Percentiles rank a stretch among this genome's conserved stretches.
Conservation (phyloP, 2,329 filamentous ascomycete species). For the Colletotrichum higginsianum region DNA sequence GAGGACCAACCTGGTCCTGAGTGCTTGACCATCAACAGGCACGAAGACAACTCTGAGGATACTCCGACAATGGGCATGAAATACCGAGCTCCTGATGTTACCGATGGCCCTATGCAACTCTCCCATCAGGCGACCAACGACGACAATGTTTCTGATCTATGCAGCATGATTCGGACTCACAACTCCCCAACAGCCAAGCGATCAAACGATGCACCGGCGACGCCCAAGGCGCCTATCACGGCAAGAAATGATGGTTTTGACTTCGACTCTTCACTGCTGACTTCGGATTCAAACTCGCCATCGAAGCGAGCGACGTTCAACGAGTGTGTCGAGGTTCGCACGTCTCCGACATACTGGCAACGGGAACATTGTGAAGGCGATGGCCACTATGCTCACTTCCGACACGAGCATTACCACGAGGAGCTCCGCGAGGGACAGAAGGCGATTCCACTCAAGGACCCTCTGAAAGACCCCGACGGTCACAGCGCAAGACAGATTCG, state of each 20-base stretch:
- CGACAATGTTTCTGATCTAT: neutral
- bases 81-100: constrained; percentile 5
- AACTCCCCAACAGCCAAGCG: neutral
- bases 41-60: neutral
- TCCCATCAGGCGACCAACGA: no score
- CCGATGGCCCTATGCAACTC: neutral
- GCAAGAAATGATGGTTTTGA: constrained; percentile 10
- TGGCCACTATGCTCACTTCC: constrained; percentile 27
- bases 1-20: neutral
- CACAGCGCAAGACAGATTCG: constrained; percentile 14
- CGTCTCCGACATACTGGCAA: constrained; percentile 40
- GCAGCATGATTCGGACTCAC: no score
- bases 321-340: constrained; percentile 39
- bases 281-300: neutral
- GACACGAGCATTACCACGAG: constrained; percentile 34
- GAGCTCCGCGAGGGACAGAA: constrained; percentile 35
- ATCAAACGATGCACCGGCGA: neutral
- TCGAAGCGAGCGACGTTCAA: constrained; percentile 34
- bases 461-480: constrained; percentile 34
- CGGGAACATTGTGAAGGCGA: constrained; percentile 32
- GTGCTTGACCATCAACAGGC: neutral
- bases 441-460: constrained; percentile 30
- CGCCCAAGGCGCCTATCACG: neutral
- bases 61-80: neutral
- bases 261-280: neutral